Evolutionary conservation across 345 rosid genomes (phyloP), one percentile per base, ranked within the genome.

Genomic region (Arabis alpina): DNA sequence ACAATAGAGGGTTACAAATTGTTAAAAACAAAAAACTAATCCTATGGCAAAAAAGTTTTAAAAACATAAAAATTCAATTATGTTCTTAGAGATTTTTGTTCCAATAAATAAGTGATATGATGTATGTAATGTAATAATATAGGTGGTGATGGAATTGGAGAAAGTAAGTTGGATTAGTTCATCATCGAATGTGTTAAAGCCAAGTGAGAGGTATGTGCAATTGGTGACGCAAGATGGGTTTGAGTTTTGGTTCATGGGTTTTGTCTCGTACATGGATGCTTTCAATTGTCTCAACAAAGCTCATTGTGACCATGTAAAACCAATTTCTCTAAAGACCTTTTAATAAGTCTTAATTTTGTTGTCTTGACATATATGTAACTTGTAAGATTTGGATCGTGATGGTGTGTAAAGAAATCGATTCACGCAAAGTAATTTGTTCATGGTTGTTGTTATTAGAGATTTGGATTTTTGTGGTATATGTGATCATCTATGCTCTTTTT

Each of bases 181-280:
- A 40, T 79, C 88, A 54, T 36, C 90, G 30, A 92, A 77, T 76
- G 70, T 80, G 75, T 68, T 64, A 74, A 85, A 86, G 66, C 86
- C 88, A 30, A 78, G 81, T 1, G 88, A 84, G 19, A 90, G 75
- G 51, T 90, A 84, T 80, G 84, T 88, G 42, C 90, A 83, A 32
- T 44, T 85, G 10, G 77, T 81, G 63, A 84, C 88, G 0, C 68
- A 63, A 34, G 96, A 90, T 65, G 87, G 83, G n/a, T 81, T 83
- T 66, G 97, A 90, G 49, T 93, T 87, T 75, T 87, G 93, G 93
- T 86, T 90, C 50, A 78, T 90, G 88, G 98, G 97, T 16, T 87
- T 93, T 34, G 78, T 93, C 65, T 90, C 96, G 12, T 88, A 80
- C 41, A 82, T 76, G 55, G 87, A 90, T 78, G 98, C 97, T 25